A percentile compares a stretch with the other conserved stretches of the same genome.
These are phyloP conservation scores for Boletus vermiculosoides DNA, from an alignment of 768 basidiomycete genomes.

Conservation along the genomic window DNA sequence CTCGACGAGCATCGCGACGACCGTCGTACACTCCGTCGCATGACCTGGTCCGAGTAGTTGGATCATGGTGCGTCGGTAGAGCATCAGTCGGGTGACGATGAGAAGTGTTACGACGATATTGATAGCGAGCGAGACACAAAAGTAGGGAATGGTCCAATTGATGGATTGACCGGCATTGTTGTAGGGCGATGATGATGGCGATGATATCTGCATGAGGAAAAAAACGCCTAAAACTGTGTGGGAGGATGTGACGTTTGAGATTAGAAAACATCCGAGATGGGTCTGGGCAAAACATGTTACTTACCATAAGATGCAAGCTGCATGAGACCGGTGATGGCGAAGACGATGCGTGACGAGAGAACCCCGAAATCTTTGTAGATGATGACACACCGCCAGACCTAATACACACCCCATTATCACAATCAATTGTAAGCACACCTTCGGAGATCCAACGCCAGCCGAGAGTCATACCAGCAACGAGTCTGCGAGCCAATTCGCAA, in stretches of 20 bases:
- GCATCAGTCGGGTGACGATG: conserved; percentile 25
- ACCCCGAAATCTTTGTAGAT: conserved; percentile 24
- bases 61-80: conserved; percentile 25
- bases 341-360: conserved; percentile 13
- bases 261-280: not conserved
- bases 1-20: conserved; percentile 28
- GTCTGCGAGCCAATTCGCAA: conserved; percentile 30
- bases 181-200: conserved; percentile 29
- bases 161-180: conserved; percentile 7
- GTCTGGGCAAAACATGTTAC: not conserved
- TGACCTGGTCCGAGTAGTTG: conserved; percentile 24
- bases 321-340: conserved; percentile 22
- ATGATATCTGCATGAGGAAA: conserved; percentile 28
- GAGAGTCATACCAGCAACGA: conserved; percentile 21
- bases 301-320: conserved; percentile 28
- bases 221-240: conserved; percentile 22
- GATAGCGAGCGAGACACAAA: conserved; percentile 25
- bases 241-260: not conserved
- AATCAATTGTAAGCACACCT: not conserved
- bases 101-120: conserved; percentile 27
- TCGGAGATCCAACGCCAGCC: not conserved
- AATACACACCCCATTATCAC: not conserved
- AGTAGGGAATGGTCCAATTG: conserved; percentile 31
- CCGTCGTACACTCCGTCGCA: conserved; percentile 23
- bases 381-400: conserved; percentile 33